Conservation (phyloP, 169 alveolate species). For the Condylostoma magnum region DNA sequence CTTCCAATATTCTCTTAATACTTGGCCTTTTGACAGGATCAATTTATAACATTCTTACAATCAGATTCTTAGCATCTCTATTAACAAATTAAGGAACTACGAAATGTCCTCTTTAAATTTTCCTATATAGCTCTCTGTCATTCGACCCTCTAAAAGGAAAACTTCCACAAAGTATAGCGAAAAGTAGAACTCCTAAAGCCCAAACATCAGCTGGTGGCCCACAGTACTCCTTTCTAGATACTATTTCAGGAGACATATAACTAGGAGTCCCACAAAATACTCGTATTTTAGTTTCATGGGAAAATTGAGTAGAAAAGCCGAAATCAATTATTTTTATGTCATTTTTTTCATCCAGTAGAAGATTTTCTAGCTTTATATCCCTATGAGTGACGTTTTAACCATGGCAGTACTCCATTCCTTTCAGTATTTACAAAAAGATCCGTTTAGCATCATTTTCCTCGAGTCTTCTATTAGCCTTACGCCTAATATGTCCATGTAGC, state of each 20-base stretch:
- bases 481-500: constrained; percentile 68
- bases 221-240: constrained; percentile 57
- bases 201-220: constrained; percentile 80
- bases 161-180: constrained; percentile 60
- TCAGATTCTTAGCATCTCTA: constrained; percentile 14
- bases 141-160: constrained; percentile 63
- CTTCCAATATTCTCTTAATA: constrained; percentile 4
- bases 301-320: constrained; percentile 78
- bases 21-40: constrained; percentile 23
- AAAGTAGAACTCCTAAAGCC: constrained; percentile 74
- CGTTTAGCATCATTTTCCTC: constrained; percentile 68
- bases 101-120: constrained; percentile 36
- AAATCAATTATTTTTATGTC: constrained; percentile 81
- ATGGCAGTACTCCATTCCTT: constrained; percentile 72
- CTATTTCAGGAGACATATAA: constrained; percentile 88
- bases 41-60: constrained; percentile 9
- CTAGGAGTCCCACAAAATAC: constrained; percentile 87
- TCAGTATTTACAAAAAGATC: constrained; percentile 52
- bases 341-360: constrained; percentile 63
- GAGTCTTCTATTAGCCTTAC: constrained; percentile 62
- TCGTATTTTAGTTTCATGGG: constrained; percentile 59
- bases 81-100: constrained; percentile 36
- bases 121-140: constrained; percentile 58
- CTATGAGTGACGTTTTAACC: constrained; percentile 74
- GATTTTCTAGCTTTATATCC: constrained; percentile 83